phyloP scores from a whole-genome alignment of 345 rosid species.

The Stellera chamaejasme region DNA sequence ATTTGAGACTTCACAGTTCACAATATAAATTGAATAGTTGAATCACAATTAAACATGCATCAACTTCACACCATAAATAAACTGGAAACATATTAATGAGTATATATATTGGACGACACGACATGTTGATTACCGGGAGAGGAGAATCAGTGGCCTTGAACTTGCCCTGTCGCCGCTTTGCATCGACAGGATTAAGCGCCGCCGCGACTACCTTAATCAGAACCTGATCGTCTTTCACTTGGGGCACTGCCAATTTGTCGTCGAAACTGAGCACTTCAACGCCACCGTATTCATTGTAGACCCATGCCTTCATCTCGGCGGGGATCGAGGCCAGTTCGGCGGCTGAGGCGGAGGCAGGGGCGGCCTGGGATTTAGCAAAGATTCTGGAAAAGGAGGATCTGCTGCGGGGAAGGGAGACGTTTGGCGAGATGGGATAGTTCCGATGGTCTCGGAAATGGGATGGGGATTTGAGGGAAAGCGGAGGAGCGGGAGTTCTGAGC shows the following conservation, averaged over 20 bases:
- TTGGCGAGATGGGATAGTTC: background rate
- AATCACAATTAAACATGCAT: background rate
- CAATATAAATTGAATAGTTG: background rate
- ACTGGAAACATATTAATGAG: background rate
- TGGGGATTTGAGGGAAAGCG: conserved; percentile 20
- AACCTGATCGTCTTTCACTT: conserved; percentile 77
- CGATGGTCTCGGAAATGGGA: conserved; percentile 18
- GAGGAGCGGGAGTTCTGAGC: conserved; percentile 21
- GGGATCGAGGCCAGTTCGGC: conserved; percentile 35
- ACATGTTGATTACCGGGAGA: conserved; percentile 47
- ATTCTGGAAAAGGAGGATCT: conserved; percentile 23
- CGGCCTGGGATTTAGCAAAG: conserved; percentile 48
- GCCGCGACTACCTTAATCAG: conserved; percentile 79
- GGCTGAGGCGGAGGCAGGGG: conserved; percentile 32
- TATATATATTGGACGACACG: too few species aligned
- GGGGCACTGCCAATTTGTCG: conserved; percentile 60
- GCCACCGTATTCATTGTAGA: conserved; percentile 74
- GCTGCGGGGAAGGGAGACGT: background rate
- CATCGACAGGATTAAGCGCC: conserved; percentile 92
- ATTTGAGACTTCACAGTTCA: too few species aligned
- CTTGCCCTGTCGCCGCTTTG: conserved; percentile 78
- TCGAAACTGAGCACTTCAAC: conserved; percentile 75
- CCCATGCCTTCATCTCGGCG: conserved; percentile 75
- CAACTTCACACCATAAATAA: background rate
- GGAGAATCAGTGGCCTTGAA: conserved; percentile 92